These are phyloP conservation scores for Magnaporthiopsis incrustans DNA, from an alignment of 2,329 filamentous ascomycete genomes.

Conservation along the genomic window DNA sequence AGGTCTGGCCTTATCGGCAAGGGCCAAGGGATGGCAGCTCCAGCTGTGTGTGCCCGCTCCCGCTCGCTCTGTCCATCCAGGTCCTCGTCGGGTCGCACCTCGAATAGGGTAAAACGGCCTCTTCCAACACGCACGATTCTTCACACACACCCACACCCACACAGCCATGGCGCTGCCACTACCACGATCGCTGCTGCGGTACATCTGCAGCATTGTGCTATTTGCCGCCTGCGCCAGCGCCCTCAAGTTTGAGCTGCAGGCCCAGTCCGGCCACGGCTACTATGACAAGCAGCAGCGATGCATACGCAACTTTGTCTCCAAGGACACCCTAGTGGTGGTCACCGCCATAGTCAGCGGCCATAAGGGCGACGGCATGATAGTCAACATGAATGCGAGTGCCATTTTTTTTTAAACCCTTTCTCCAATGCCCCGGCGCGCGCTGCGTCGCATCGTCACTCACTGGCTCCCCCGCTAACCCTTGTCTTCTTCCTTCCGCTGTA, in stretches of 20 bases:
- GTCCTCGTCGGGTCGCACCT: no score
- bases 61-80: no score
- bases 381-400: constrained; percentile 80
- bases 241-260: constrained; percentile 88
- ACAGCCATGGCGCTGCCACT: constrained; percentile 13
- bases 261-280: constrained; percentile 42
- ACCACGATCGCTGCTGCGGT: constrained; percentile 43
- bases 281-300: constrained; percentile 72
- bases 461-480: no score
- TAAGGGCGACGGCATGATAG: constrained; percentile 82
- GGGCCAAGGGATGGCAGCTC: no score
- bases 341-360: constrained; percentile 80
- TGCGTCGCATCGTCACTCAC: no score
- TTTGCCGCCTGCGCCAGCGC: constrained; percentile 51
- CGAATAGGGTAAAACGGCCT: no score
- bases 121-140: no score
- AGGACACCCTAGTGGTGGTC: constrained; percentile 90
- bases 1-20: no score
- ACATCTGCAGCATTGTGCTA: constrained; percentile 49
- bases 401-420: no score
- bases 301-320: constrained; percentile 90
- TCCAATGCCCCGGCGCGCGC: background rate
- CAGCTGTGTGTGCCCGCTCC: no score
- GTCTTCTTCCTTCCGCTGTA: background rate
- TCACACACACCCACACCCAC: background rate